phyloP scores from a whole-genome alignment of 225 moss, liverwort and hornwort genomes.

The Climacium dendroides region DNA sequence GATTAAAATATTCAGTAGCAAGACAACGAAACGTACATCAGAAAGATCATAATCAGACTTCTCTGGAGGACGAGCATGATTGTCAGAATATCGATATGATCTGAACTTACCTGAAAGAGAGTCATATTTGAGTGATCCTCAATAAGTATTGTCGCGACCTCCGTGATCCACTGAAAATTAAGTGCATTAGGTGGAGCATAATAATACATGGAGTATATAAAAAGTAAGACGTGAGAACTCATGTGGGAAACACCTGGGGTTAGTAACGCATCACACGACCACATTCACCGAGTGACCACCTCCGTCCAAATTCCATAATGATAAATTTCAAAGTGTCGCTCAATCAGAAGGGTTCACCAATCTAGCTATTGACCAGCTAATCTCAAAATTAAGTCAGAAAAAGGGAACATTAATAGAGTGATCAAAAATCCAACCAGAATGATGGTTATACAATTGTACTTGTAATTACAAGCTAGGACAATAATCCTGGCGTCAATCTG shows the following conservation, averaged over 20 bases:
- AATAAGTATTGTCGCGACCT: background rate
- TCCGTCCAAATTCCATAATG: background rate
- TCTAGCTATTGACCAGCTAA: background rate
- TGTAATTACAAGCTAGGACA: constrained; percentile 5
- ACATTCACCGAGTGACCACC: background rate
- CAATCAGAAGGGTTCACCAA: background rate
- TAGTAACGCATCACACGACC: background rate
- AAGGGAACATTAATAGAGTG: background rate
- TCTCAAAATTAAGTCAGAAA: background rate
- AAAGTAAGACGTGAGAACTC: background rate
- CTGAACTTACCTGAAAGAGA: background rate
- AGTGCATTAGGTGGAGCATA: background rate
- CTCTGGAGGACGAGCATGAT: background rate
- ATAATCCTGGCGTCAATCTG: constrained; percentile 14
- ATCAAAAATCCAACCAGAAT: background rate
- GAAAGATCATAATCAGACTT: background rate
- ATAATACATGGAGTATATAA: background rate
- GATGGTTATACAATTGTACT: background rate
- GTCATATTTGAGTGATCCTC: background rate
- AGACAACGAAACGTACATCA: background rate
- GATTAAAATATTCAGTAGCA: background rate
- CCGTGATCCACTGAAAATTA: background rate
- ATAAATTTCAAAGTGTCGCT: background rate
- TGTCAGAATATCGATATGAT: background rate
- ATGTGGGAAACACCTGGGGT: background rate